Evolutionary conservation across 352 stramenopile genomes (phyloP), one percentile per base, ranked within the genome.

Genomic region (Phytophthora pisi): DNA sequence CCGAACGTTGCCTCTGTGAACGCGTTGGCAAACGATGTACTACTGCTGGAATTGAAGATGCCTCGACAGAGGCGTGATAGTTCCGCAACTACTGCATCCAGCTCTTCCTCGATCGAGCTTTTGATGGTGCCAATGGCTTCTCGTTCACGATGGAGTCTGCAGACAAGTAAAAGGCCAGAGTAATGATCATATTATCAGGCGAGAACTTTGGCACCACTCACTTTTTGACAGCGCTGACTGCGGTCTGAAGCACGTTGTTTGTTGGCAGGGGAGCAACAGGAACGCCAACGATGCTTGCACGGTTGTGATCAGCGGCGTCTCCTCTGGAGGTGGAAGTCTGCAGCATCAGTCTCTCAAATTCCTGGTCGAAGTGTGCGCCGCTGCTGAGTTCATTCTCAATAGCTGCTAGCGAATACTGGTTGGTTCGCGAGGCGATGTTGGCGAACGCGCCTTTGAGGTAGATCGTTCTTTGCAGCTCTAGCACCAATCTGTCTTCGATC

Each of bases 1-100:
- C 85, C 87, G 52, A 93, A 95, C 5, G 80, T 83, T 16, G 83
- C 86, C 51, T 93, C 79, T 9, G 78, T 93, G 62, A 91, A 91
- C 30, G 68, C 79, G 61, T 89, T 90, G 50, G 86, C 81, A 53
- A 91, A 90, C 3, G 86, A 92, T n/a, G 82, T 93, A 54, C 80
- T 87, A 59, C 81, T 91, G 60, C 76, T 85, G 2, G 79, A 78
- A 57, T 91, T 91, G 73, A 89, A 93, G 49, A 92, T 89, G 8
- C 75, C 76, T 8, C 83, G 72, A 30, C 84, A 95, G 20, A 93
- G 86, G 28, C 84, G 75, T 28, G 85, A 89, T 45, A 95, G 82
- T 36, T 89, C 66, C 23, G 73, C 62, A 24, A 93, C 67, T 2
- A 92, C 77, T 23, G 78, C 75, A 59, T 87, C 68, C 30, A 95